Base-by-base conservation (phyloP, 352 stramenopile species). In the Aphanomyces invadans region DNA sequence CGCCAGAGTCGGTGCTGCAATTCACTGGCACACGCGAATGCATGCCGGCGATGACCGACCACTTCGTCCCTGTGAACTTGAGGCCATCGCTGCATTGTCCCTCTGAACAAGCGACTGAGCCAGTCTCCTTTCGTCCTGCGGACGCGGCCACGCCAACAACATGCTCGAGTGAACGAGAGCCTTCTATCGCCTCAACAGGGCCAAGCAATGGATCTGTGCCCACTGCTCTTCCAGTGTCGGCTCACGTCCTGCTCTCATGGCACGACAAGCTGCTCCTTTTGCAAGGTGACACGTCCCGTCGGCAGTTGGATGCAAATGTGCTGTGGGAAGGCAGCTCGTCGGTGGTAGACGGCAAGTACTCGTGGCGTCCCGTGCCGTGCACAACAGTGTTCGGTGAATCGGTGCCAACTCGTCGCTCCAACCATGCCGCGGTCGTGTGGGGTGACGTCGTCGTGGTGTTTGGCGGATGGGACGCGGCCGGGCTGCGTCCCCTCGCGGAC, bases 381-480 rank as follows among this genome's bases (percentile, higher is more conserved):
- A 36, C 60, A 4, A 45, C 60, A 7, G 60, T 67, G 5, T 67
- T 59, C 17, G 60, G 60, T 31, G 60, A 67, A 46, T 39, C 26
- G 26, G 49, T 67, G 31, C 60, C 60, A 11, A 67, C 42, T 7
- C 17, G 17, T 31, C 60, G 60, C 11, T 67, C 60, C 3, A 67
- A 67, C 42, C 60, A 67, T 26, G 60, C 60, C 7, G 60, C 81
- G 12, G 77, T 76, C 28, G 75, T 90, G 38, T 89, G 81, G 12
- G 29, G 65, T 7, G 74, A 81, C 49, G 75, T 90, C 66, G 63
- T 92, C 59, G 72, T 92, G 29, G 73, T 95, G 12, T 98, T 98
- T 65, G 95, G 95, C 66, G 95, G 95, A 42, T 98, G 98, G 74
- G 95, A 98, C 72, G 91, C 90, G 0, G 75, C 77, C n/a, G 90